A percentile compares a stretch with the other conserved stretches of the same genome.
These are phyloP conservation scores for Crithidia bombi DNA, from an alignment of 208 protist species.

Conservation along the genomic window DNA sequence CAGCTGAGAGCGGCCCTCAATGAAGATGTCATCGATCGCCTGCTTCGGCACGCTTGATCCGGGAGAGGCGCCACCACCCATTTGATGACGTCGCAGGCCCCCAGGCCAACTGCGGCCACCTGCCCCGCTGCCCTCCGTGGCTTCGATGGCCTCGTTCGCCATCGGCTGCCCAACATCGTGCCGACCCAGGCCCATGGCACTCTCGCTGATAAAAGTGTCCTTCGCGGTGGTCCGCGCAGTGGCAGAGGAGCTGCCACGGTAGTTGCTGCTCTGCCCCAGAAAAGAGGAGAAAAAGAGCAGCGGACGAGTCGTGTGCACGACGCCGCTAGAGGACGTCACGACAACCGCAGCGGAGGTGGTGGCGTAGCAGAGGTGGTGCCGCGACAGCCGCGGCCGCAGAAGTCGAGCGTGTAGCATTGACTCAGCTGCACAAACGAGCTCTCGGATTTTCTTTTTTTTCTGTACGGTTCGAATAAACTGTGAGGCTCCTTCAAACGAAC, in stretches of 20 bases:
- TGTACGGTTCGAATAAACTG: neutral
- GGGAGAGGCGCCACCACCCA: slow-evolving; percentile 21
- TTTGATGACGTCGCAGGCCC: slow-evolving; percentile 9
- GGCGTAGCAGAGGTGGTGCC: neutral
- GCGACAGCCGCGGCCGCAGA: neutral
- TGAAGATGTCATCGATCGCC: slow-evolving; percentile 49
- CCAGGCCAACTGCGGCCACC: neutral
- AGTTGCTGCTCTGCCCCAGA: slow-evolving; percentile 27
- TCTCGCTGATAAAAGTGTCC: slow-evolving; percentile 37
- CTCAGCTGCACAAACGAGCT: neutral
- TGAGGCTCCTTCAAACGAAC: neutral
- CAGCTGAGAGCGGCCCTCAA: slow-evolving; percentile 36
- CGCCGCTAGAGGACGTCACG: neutral
- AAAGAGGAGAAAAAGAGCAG: slow-evolving; percentile 30
- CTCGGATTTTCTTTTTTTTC: neutral
- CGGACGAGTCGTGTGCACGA: slow-evolving; percentile 13
- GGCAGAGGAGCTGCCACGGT: slow-evolving; percentile 24
- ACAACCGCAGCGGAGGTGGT: neutral
- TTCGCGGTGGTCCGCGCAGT: slow-evolving; percentile 15
- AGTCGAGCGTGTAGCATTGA: neutral
- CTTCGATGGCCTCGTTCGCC: slow-evolving; percentile 31
- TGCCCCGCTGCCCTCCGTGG: slow-evolving; percentile 22
- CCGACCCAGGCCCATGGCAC: slow-evolving; percentile 34
- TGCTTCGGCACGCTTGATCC: slow-evolving; percentile 40
- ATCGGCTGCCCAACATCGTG: slow-evolving; percentile 35